These are phyloP conservation scores for Diaporthe citriasiana DNA, from an alignment of 2,329 filamentous ascomycete genomes.

Conservation along the genomic window DNA sequence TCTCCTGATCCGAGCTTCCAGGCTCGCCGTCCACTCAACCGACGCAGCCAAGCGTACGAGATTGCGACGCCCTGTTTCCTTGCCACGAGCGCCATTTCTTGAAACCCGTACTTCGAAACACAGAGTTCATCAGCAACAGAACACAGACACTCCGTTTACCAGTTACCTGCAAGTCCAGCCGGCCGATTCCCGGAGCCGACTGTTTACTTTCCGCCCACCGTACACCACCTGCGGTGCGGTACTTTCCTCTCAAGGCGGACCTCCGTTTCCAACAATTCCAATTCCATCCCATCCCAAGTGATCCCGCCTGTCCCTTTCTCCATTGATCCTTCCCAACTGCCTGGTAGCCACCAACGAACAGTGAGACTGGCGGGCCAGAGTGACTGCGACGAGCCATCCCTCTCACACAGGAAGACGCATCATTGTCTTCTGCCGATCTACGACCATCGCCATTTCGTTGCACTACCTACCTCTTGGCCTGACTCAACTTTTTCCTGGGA, in stretches of 20 bases:
- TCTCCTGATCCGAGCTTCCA: slow-evolving; percentile 27
- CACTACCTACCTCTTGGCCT: slow-evolving; percentile 21
- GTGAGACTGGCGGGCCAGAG: not conserved
- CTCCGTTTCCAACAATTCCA: not conserved
- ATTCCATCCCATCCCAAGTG: not conserved
- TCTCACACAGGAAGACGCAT: not conserved
- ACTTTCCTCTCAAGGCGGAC: slow-evolving; percentile 9
- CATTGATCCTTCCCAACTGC: slow-evolving; percentile 2
- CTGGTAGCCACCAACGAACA: not conserved
- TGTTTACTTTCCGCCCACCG: slow-evolving; percentile 9
- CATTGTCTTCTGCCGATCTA: slow-evolving; percentile 5
- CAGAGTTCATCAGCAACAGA: slow-evolving; percentile 10
- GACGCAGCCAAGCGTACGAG: slow-evolving; percentile 23
- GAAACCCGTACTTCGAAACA: slow-evolving; percentile 29
- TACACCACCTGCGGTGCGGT: not conserved
- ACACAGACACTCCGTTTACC: not conserved
- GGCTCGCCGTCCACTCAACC: slow-evolving; percentile 6
- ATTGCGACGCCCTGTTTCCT: slow-evolving; percentile 6
- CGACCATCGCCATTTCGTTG: slow-evolving; percentile 40
- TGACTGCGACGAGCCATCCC: not conserved
- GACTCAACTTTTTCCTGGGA: slow-evolving; percentile 31
- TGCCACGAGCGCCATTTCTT: slow-evolving; percentile 27
- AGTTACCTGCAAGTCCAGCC: not conserved
- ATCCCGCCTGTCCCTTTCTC: not conserved
- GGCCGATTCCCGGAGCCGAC: slow-evolving; percentile 28